Conservation (phyloP, 306 rosid species). For the Sophora flavescens region DNA sequence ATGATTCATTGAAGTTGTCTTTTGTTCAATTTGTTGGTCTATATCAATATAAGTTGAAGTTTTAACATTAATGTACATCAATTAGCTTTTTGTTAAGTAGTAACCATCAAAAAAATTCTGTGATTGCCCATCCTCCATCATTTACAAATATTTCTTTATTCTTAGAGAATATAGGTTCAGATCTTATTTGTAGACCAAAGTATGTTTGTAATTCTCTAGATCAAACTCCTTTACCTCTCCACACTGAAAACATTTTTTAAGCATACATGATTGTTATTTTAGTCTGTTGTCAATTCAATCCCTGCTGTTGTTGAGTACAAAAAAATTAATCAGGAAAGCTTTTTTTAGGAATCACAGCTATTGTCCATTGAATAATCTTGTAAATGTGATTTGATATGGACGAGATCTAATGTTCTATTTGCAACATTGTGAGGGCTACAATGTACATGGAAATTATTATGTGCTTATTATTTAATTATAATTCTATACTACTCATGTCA, state of each 20-base stretch:
- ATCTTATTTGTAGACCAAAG: neutral
- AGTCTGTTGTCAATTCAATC: neutral
- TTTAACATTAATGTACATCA: neutral
- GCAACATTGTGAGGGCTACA: conserved; percentile 9
- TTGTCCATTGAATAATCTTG: conserved; percentile 17
- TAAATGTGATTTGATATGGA: conserved; percentile 1
- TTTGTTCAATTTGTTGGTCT: neutral
- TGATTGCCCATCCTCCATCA: neutral
- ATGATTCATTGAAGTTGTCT: neutral
- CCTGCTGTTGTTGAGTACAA: neutral
- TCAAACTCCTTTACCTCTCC: conserved; percentile 9
- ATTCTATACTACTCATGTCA: conserved; percentile 3
- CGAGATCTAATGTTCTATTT: conserved; percentile 20
- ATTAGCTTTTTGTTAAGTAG: neutral
- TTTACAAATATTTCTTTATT: neutral
- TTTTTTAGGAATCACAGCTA: neutral
- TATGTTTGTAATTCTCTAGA: neutral
- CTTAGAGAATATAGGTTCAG: neutral
- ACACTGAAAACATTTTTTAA: neutral
- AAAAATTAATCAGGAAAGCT: conserved; percentile 1
- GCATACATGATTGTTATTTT: conserved; percentile 3
- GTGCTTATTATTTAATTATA: neutral
- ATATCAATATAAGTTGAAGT: neutral
- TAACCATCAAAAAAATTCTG: neutral
- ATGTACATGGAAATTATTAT: conserved; percentile 8